A percentile compares a stretch with the other conserved stretches of the same genome.
phyloP scores from a whole-genome alignment of 345 rosid species.

The Arabidopsis suecica region DNA sequence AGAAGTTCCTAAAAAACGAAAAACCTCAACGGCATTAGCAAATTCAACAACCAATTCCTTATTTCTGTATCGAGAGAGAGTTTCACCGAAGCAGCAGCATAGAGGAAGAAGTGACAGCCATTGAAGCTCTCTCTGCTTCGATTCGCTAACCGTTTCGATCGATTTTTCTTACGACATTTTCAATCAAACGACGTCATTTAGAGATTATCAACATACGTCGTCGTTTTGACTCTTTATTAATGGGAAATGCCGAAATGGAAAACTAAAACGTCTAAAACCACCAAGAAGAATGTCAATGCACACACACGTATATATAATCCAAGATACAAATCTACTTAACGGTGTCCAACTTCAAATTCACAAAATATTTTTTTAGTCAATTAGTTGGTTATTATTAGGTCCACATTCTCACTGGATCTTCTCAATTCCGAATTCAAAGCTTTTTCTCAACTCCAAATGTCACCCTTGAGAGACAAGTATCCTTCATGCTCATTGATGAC shows the following conservation, averaged over 20 bases:
- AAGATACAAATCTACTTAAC: too few relatives aligned
- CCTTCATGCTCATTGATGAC: not conserved
- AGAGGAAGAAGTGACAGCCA: constrained; percentile 56
- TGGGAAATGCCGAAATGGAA: too few relatives aligned
- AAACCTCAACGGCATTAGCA: constrained; percentile 11
- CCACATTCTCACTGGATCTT: too few relatives aligned
- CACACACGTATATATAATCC: too few relatives aligned
- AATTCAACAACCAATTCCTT: not conserved
- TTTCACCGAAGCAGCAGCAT: constrained; percentile 59
- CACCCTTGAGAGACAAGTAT: not conserved
- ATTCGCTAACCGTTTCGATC: constrained; percentile 1
- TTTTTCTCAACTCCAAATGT: not conserved
- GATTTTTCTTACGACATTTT: not conserved
- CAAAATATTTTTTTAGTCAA: too few relatives aligned
- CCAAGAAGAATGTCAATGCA: too few relatives aligned
- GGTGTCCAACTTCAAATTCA: too few relatives aligned
- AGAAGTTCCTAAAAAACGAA: constrained; percentile 50
- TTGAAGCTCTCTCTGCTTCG: constrained; percentile 41
- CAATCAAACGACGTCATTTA: not conserved
- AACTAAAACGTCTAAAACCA: too few relatives aligned
- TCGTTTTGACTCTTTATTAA: not conserved
- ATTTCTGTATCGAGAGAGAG: not conserved
- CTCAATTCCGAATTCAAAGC: too few relatives aligned
- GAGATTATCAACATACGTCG: not conserved
- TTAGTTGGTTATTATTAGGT: too few relatives aligned